phyloP scores from a whole-genome alignment of 139 green algal species.

The Helicosporidium sp. region DNA sequence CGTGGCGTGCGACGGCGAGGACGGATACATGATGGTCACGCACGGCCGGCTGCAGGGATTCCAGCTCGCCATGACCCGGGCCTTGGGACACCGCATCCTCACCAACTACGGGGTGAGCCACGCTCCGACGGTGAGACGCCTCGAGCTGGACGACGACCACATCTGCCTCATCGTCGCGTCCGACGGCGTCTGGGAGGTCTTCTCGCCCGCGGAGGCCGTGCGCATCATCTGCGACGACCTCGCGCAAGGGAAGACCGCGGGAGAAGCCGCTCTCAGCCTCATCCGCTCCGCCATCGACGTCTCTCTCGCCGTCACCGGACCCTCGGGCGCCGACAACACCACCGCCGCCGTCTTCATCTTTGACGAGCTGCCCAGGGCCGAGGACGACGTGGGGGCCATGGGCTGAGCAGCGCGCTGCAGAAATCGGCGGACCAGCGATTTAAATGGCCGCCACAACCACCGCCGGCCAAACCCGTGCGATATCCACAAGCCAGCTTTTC shows the following conservation, averaged over 20 bases:
- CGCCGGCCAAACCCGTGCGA: too few relatives aligned
- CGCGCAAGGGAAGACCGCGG: conserved; percentile 14
- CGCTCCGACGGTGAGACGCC: conserved; percentile 9
- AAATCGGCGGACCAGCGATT: too few relatives aligned
- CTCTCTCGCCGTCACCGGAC: not conserved
- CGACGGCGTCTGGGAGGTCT: conserved; percentile 46
- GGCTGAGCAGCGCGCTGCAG: too few relatives aligned
- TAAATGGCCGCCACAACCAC: too few relatives aligned
- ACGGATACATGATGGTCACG: conserved; percentile 32
- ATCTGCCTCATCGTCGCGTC: conserved; percentile 39
- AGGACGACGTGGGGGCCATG: not conserved
- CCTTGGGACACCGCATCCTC: conserved; percentile 28
- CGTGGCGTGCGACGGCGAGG: not conserved
- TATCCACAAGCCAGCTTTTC: too few relatives aligned
- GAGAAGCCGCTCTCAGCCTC: conserved; percentile 19
- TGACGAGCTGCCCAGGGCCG: conserved; percentile 8
- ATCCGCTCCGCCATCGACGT: conserved; percentile 4
- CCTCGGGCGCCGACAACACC: conserved; percentile 24
- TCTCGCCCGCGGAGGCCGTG: conserved; percentile 21
- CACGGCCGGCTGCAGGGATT: conserved; percentile 22
- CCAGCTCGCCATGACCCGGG: conserved; percentile 44
- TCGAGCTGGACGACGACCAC: conserved; percentile 11
- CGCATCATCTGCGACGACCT: conserved; percentile 28
- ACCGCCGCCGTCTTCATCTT: conserved; percentile 20
- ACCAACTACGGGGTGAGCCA: conserved; percentile 10